A percentile compares a stretch with the other conserved stretches of the same genome.
Evolutionary conservation across 129 eudicot species (phyloP).

Genomic region (Flaveria sonorensis): DNA sequence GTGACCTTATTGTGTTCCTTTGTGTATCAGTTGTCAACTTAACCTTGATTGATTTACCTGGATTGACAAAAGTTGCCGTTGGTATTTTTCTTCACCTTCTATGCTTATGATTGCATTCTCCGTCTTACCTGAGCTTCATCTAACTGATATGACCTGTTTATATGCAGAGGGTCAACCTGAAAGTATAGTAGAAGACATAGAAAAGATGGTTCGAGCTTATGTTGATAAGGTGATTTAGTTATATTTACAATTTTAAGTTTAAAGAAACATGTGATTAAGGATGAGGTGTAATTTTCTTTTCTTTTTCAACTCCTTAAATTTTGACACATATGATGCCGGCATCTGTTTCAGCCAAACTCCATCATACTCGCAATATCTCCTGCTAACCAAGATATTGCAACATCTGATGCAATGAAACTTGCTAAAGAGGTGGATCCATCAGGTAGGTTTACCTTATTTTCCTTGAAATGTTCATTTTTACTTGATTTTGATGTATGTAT

Average conservation of each 20-base stretch:
- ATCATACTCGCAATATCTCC: constrained; percentile 90
- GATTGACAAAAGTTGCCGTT: constrained; percentile 95
- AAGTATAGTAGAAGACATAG: constrained; percentile 88
- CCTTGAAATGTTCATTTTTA: constrained; percentile 10
- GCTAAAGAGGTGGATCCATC: constrained; percentile 87
- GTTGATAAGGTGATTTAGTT: constrained; percentile 74
- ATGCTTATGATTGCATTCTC: neutral
- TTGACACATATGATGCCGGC: neutral
- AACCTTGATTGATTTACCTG: constrained; percentile 91
- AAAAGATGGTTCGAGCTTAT: constrained; percentile 89
- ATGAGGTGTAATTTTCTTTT: neutral
- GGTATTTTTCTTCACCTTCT: constrained; percentile 50
- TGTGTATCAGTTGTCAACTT: constrained; percentile 82
- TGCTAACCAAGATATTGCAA: constrained; percentile 92
- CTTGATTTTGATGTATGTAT: neutral
- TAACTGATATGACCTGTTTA: constrained; percentile 16
- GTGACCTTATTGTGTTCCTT: constrained; percentile 17
- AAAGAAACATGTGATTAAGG: neutral
- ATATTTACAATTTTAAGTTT: neutral
- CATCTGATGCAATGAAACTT: constrained; percentile 89
- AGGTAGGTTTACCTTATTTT: constrained; percentile 41
- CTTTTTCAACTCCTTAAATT: constrained; percentile 1
- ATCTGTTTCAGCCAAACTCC: constrained; percentile 62
- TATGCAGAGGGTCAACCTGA: constrained; percentile 92
- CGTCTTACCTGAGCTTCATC: constrained; percentile 15